Conservation (phyloP, 2,329 filamentous ascomycete genomes). For the Ophiostoma tasmaniense region DNA sequence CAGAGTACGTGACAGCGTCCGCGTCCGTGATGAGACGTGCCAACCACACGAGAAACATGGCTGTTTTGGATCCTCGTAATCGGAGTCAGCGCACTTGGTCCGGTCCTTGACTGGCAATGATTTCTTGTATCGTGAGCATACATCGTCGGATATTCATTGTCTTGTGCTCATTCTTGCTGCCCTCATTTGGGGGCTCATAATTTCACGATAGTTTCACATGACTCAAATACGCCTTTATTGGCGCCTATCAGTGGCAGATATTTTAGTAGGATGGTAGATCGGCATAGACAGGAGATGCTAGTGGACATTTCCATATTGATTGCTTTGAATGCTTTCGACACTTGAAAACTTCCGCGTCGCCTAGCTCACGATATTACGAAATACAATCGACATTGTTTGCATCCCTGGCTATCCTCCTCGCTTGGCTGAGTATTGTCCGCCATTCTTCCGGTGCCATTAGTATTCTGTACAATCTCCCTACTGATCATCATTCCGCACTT, state of each 20-base stretch:
- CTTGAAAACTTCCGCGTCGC: background rate
- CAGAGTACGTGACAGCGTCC: background rate
- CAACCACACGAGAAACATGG: background rate
- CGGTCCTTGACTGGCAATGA: background rate
- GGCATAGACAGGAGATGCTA: background rate
- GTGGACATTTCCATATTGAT: background rate
- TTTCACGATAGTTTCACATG: background rate
- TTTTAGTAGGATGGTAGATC: background rate
- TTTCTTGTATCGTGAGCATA: background rate
- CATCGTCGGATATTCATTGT: background rate
- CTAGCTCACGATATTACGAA: background rate
- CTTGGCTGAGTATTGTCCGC: background rate
- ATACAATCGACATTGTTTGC: background rate
- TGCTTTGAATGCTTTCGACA: too few species aligned
- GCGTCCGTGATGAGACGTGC: background rate
- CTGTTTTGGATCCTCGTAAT: background rate
- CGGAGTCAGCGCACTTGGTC: background rate
- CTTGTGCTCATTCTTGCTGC: background rate
- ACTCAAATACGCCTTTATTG: background rate
- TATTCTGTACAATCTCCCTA: background rate
- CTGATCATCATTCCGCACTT: background rate
- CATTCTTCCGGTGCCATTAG: background rate
- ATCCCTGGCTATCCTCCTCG: background rate
- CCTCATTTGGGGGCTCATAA: background rate
- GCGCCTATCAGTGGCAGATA: background rate